Evolutionary conservation across 305 asterid species (phyloP), one percentile per base, ranked within the genome.

Genomic region (Fraxinus dipetala): DNA sequence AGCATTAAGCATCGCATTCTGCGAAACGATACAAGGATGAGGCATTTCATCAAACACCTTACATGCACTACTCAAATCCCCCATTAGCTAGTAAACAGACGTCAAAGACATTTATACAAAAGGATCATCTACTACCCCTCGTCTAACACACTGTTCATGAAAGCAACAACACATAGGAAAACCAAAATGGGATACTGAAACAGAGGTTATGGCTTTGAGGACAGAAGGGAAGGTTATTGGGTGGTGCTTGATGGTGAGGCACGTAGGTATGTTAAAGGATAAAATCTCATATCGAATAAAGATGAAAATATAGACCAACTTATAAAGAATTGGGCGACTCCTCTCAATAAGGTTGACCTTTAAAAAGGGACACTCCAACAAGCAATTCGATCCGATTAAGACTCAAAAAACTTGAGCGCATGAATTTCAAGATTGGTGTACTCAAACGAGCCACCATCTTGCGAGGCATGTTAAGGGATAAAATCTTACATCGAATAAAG

Each of bases 201-300:
- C 88, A 79, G 87, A 82, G 18, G 88, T 85, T 31, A 86, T 36
- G 75, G 98, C 93, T 83, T 94, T 93, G 61, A 85, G 84, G 80
- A 94, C 83, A 61, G 95, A 93, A 70, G 96, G 98, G 87, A 94
- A 89, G 96, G 80, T 89, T 89, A 80, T 94, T 95, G 5, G 98
- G 99, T 35, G 87, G 89, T 59, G 96, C 97, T 79, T 76, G 78
- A 78, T 92, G 90, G 74, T 78, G 80, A 85, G 93, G 96, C 99
- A 93, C 94, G 76, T 86, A 85, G 48, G 84, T 72, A 87, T n/a
- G n/a, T n/a, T n/a, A n/a, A n/a, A n/a, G n/a, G n/a, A n/a, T n/a
- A n/a, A n/a, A n/a, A n/a, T n/a, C n/a, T n/a, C n/a, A n/a, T n/a
- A n/a, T n/a, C n/a, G n/a, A n/a, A n/a, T n/a, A n/a, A n/a, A n/a